Evolutionary conservation across 2,329 filamentous ascomycete species (phyloP).

Genomic region (Mycocentrospora acerina): DNA sequence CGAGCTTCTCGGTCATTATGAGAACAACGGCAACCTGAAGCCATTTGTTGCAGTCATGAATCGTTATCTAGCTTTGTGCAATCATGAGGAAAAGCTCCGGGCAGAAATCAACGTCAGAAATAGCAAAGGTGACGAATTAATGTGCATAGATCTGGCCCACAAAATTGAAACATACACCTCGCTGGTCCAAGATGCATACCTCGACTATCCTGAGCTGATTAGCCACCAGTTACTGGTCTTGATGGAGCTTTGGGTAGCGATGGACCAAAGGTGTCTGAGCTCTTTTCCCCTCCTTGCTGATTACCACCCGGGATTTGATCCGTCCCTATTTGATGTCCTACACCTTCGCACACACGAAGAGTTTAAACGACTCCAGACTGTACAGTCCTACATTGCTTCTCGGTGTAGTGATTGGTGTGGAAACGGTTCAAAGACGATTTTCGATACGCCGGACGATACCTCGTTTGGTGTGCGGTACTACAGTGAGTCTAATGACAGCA

Average conservation of each 20-base stretch:
- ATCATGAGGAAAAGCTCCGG: conserved; percentile 17
- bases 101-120: too few species aligned
- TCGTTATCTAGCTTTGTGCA: conserved; percentile 13
- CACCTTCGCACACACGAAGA: conserved; percentile 52
- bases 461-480: conserved; percentile 54
- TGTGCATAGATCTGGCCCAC: conserved; percentile 53
- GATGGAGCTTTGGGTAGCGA: conserved; percentile 59
- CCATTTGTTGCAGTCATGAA: conserved; percentile 13
- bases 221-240: conserved; percentile 56
- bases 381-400: conserved; percentile 53
- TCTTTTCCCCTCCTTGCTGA: conserved; percentile 52
- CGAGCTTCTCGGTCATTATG: conserved; percentile 17
- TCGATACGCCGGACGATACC: conserved; percentile 45
- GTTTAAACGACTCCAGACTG: conserved; percentile 52
- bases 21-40: conserved; percentile 12
- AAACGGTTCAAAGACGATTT: conserved; percentile 44
- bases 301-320: conserved; percentile 55
- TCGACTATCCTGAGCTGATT: conserved; percentile 51
- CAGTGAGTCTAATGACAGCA: conserved; percentile 26
- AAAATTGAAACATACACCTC: conserved; percentile 9
- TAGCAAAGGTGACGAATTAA: too few species aligned
- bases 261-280: conserved; percentile 53
- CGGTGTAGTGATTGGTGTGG: conserved; percentile 33
- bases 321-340: conserved; percentile 56
- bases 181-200: conserved; percentile 36